Conservation (phyloP, 202 grass and related monocot species). For the Saccharum hybrid region DNA sequence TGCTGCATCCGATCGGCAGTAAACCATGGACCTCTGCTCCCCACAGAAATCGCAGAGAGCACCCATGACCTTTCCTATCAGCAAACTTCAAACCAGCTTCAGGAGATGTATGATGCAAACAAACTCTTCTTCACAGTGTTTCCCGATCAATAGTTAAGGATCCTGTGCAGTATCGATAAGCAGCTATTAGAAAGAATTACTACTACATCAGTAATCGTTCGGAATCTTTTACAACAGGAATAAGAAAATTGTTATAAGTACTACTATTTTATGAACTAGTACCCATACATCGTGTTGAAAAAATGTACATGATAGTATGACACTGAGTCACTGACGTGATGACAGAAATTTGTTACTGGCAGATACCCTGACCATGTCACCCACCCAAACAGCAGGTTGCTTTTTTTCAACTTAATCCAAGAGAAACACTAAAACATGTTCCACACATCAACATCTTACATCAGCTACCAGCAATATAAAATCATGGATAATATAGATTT, state of each 20-base stretch:
- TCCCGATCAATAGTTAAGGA: constrained; percentile 9
- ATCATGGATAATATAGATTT: constrained; percentile 40
- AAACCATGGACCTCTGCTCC: constrained; percentile 81
- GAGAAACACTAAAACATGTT: constrained; percentile 32
- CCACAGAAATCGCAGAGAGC: constrained; percentile 79
- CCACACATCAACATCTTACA: constrained; percentile 32
- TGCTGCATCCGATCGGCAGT: constrained; percentile 88
- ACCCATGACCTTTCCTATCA: constrained; percentile 55
- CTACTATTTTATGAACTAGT: constrained; percentile 1
- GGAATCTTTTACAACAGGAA: background rate
- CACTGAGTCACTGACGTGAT: background rate
- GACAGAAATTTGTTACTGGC: constrained; percentile 19
- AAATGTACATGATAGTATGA: constrained; percentile 8
- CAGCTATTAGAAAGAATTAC: constrained; percentile 4
- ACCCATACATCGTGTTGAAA: background rate
- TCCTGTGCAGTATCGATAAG: constrained; percentile 28
- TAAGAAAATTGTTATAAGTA: background rate
- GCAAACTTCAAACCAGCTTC: constrained; percentile 29
- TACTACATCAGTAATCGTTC: background rate
- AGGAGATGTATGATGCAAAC: background rate
- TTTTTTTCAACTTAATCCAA: constrained; percentile 8
- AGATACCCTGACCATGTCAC: constrained; percentile 14
- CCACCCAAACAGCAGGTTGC: background rate
- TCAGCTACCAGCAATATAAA: constrained; percentile 49
- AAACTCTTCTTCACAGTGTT: constrained; percentile 16